phyloP scores from a whole-genome alignment of 2,329 filamentous ascomycete species.

The Pseudomassariella vexata region DNA sequence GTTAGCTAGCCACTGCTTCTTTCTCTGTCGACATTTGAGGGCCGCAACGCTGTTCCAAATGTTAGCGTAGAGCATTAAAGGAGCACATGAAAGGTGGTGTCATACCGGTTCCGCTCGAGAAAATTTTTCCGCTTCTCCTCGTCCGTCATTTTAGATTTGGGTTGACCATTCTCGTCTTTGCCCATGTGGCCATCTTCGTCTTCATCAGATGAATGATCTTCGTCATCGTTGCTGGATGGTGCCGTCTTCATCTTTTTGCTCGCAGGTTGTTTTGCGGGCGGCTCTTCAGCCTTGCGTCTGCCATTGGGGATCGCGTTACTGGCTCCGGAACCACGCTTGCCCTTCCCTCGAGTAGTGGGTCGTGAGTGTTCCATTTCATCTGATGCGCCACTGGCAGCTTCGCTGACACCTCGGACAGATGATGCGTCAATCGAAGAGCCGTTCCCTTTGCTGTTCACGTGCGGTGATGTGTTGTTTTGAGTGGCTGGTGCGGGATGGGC shows the following conservation, averaged over 20 bases:
- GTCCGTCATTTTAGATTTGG: constrained; percentile 84
- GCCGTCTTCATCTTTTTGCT: constrained; percentile 65
- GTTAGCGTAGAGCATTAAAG: not conserved
- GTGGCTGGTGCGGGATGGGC: constrained; percentile 36
- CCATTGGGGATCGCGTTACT: constrained; percentile 48
- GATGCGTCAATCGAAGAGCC: constrained; percentile 33
- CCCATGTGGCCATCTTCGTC: constrained; percentile 43
- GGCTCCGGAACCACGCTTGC: constrained; percentile 55
- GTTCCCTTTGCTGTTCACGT: constrained; percentile 48
- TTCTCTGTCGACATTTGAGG: constrained; percentile 92
- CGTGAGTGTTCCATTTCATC: constrained; percentile 68
- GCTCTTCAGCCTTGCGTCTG: constrained; percentile 72
- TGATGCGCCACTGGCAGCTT: constrained; percentile 63
- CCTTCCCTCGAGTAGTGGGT: constrained; percentile 58
- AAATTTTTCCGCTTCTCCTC: constrained; percentile 99
- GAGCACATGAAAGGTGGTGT: constrained; percentile 14
- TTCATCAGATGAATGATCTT: constrained; percentile 47
- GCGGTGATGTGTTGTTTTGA: constrained; percentile 41
- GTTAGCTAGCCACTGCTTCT: constrained; percentile 98
- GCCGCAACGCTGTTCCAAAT: constrained; percentile 71
- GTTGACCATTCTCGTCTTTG: constrained; percentile 52
- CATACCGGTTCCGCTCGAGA: constrained; percentile 88
- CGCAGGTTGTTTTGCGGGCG: constrained; percentile 54
- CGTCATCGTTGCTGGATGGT: constrained; percentile 27
- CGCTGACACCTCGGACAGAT: constrained; percentile 55